Conservation (phyloP, 345 rosid species). For the Brassica carinata region DNA sequence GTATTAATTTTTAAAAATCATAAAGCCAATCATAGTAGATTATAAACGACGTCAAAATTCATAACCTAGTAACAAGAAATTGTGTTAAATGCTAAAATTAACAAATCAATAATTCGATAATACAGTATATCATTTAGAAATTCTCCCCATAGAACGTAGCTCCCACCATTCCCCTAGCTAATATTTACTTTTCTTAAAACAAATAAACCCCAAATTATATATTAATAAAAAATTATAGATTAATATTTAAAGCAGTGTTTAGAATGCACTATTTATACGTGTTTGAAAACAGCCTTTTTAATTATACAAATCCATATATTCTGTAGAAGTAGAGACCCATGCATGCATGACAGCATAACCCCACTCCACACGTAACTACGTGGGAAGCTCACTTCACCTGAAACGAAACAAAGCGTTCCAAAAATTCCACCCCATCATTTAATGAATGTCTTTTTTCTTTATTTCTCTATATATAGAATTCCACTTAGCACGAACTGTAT, state of each 20-base stretch:
- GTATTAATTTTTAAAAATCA: too few relatives aligned
- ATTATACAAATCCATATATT: constrained; percentile 5
- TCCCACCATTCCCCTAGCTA: not conserved
- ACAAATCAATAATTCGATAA: too few relatives aligned
- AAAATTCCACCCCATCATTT: constrained; percentile 3
- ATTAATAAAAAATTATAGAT: not conserved
- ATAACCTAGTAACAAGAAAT: too few relatives aligned
- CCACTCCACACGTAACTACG: constrained; percentile 37
- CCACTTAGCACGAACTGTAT: constrained; percentile 1
- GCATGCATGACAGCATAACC: constrained; percentile 38
- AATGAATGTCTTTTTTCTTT: constrained; percentile 6
- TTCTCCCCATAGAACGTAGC: too few relatives aligned
- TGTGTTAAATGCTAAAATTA: too few relatives aligned
- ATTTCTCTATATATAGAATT: constrained; percentile 32
- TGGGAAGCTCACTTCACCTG: constrained; percentile 37
- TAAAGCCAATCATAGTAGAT: too few relatives aligned
- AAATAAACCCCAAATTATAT: not conserved
- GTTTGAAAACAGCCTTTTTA: constrained; percentile 14
- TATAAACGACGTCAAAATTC: too few relatives aligned
- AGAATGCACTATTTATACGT: constrained; percentile 4
- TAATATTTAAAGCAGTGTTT: not conserved
- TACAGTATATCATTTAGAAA: too few relatives aligned
- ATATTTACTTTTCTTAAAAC: not conserved
- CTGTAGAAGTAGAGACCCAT: constrained; percentile 12
- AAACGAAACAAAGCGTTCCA: constrained; percentile 23